These are phyloP conservation scores for Fraxinus latifolia DNA, from an alignment of 305 asterid genomes.

Conservation along the genomic window DNA sequence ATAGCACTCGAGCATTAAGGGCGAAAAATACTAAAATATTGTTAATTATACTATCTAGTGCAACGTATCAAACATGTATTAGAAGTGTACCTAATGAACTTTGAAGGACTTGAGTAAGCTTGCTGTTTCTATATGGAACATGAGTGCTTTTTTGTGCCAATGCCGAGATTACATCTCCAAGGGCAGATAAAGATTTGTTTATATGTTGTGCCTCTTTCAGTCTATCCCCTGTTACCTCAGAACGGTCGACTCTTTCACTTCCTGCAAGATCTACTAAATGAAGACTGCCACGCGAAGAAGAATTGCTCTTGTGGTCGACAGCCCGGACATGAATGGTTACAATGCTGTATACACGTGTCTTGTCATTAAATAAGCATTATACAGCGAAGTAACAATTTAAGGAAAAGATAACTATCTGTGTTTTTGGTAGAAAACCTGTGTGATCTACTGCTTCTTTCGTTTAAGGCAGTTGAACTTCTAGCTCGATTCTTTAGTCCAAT, in stretches of 20 bases:
- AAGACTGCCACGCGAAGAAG: constrained; percentile 62
- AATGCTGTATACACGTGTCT: constrained; percentile 39
- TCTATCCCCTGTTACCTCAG: constrained; percentile 81
- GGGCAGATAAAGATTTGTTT: constrained; percentile 72
- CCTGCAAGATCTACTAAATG: constrained; percentile 92
- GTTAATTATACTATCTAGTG: neutral
- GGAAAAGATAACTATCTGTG: neutral
- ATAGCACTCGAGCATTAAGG: neutral
- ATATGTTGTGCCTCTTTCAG: constrained; percentile 82
- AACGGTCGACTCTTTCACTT: constrained; percentile 83
- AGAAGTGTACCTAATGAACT: constrained; percentile 59
- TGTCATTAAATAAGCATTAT: neutral
- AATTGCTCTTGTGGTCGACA: constrained; percentile 52
- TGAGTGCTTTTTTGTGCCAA: constrained; percentile 70
- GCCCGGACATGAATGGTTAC: constrained; percentile 68
- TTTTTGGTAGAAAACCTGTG: constrained; percentile 49
- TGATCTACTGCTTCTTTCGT: constrained; percentile 83
- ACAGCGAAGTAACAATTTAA: neutral
- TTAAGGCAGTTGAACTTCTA: constrained; percentile 64
- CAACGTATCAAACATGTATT: neutral
- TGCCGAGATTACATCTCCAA: constrained; percentile 81
- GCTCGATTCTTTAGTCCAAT: constrained; percentile 70
- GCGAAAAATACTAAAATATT: neutral
- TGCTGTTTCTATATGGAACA: constrained; percentile 83
- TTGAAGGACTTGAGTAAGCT: constrained; percentile 85